Evolutionary conservation across 2,329 filamentous ascomycete genomes (phyloP), one percentile per base, ranked within the genome.

Genomic region (Botrytis galanthina): DNA sequence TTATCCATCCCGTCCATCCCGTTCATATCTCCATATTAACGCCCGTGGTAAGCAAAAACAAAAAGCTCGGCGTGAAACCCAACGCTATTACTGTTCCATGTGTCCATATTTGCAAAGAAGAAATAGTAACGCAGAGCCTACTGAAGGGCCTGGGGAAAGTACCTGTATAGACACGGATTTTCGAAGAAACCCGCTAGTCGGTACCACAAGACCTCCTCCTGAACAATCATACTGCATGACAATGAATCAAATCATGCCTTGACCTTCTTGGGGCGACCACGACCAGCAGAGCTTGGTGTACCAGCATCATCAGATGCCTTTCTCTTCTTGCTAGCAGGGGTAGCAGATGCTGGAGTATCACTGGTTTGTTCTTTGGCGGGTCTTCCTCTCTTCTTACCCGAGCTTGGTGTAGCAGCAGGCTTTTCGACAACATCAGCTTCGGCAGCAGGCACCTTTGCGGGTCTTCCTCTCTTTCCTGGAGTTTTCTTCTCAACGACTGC

Each of bases 261-360:
- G 10, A 32, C n/a, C 48, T 62, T 73, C 72, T 73, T 73, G n/a
- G 72, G 66, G 44, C 72, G 66, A 29, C 72, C 66, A 46, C 72
- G 72, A n/a, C 42, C 42, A 59, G 67, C 35, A n/a, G 71, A 61
- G n/a, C 3, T 54, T 59, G 71, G 71, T 18, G 51, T 69, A 39
- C 22, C 39, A 35, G 26, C 70, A 46, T 54, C 70, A 72, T 71
- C 72, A 46, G 59, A 26, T 39, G 48, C 46, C 32, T 73, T 73
- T 64, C 72, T 71, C 61, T 73, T 73, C 68, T 73, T 73, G 16
- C 66, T 70, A 37, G 32, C 48, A 29, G 72, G 72, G 10, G 72
- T 73, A 20, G 32, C 37, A 9, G 68, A n/a, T 51, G 6, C 60
- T 66, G 59, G 59, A 37, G 66, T 8, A 37, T 42, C 62, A 10